phyloP scores from a whole-genome alignment of 345 rosid species.

The Eucalyptus brandiana region DNA sequence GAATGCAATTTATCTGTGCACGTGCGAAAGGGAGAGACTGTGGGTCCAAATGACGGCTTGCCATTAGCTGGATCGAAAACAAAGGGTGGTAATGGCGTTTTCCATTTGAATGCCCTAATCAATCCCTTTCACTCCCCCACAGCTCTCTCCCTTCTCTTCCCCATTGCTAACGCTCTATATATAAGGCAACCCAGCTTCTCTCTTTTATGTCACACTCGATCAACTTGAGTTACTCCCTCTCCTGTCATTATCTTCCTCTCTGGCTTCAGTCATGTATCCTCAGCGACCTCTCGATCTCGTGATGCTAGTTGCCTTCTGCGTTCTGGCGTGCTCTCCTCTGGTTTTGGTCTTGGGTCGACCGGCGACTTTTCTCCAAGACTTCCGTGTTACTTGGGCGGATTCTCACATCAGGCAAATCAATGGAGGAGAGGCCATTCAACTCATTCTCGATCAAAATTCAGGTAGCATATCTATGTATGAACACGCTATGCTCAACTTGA shows the following conservation, averaged over 20 bases:
- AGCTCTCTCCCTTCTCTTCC: neutral
- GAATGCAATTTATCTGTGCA: neutral
- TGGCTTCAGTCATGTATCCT: neutral
- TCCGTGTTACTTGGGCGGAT: conserved; percentile 59
- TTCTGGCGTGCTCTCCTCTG: neutral
- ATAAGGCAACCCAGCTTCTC: neutral
- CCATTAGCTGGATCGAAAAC: conserved; percentile 78
- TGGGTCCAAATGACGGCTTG: conserved; percentile 56
- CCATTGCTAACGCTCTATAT: neutral
- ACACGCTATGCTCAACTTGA: neutral
- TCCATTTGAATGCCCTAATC: neutral
- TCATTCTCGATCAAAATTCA: conserved; percentile 68
- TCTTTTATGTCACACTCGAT: neutral
- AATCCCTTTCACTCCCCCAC: conserved; percentile 1
- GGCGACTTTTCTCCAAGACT: conserved; percentile 53
- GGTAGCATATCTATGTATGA: conserved; percentile 14
- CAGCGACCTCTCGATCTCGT: neutral
- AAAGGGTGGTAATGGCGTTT: conserved; percentile 9
- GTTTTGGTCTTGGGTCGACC: conserved; percentile 29
- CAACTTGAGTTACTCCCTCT: neutral
- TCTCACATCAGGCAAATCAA: conserved; percentile 58
- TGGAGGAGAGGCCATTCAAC: conserved; percentile 73
- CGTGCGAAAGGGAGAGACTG: neutral
- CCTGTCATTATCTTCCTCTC: neutral
- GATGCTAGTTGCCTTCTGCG: neutral